Evolutionary conservation across 1,139 yeast genomes (phyloP), one percentile per base, ranked within the genome.

Genomic region (Geotrichum carabidarum): DNA sequence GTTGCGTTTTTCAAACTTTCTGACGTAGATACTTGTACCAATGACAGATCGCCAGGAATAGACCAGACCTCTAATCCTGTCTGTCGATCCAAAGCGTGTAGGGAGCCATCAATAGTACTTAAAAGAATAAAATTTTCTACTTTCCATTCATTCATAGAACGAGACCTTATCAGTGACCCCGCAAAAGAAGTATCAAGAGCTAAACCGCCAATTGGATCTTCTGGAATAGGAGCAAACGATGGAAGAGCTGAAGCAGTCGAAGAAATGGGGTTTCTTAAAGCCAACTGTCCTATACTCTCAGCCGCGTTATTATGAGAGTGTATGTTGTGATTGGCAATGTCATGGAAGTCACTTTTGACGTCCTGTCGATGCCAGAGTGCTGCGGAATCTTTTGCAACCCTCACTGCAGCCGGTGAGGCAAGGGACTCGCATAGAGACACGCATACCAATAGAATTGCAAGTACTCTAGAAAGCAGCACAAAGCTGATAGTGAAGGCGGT

Each of bases 81-180:
- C 56, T 80, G 76, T 58, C 99, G 75, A 61, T 85, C 84, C 12
- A 93, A 70, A 0, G 94, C 96, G 67, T 89, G 94, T 17, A 93
- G 69, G 32, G 86, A 83, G 1, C 99, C 99, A 64, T 93, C 97
- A 1, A 91, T 79, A 62, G 93, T 95, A 31, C 95, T 83, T 0
- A 88, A 81, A 15, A 91, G 70, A 1, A 90, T 69, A 30, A 85
- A 66, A 61, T 84, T 82, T 0, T 86, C 76, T 30, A 89, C 73
- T 37, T 73, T 69, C 76, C 84, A 84, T 58, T 83, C 84, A 17
- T 70, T 70, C 18, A 83, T 71, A 8, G 64, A 56, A 17, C 70
- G 50, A 1, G 48, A 48, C 7, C 44, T 14, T 12, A 42, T 34
- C 12, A 56, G 15, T 11, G 54, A 52, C 8, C 52, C 55, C 27